These are phyloP conservation scores for Aspergillus bombycis DNA, from an alignment of 2,329 filamentous ascomycete species.

Conservation along the genomic window DNA sequence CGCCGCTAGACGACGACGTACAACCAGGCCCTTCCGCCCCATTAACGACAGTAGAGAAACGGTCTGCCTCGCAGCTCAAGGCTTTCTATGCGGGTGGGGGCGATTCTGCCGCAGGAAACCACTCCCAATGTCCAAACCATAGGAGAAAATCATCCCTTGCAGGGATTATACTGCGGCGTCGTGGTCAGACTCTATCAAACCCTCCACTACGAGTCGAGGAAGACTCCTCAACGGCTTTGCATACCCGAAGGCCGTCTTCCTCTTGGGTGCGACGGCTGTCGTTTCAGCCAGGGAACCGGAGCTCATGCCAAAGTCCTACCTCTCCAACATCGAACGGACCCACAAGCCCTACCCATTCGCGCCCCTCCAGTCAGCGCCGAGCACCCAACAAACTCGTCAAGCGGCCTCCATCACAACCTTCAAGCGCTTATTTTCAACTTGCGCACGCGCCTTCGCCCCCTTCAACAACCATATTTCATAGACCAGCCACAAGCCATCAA, in stretches of 20 bases:
- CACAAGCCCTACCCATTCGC: constrained; percentile 52
- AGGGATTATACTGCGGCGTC: constrained; percentile 35
- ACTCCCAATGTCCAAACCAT: constrained; percentile 21
- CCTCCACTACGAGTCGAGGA: constrained; percentile 33
- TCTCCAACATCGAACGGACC: constrained; percentile 60
- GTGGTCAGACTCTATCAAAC: constrained; percentile 41
- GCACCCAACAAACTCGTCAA: constrained; percentile 66
- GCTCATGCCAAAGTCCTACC: constrained; percentile 53
- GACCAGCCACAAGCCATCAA: constrained; percentile 67
- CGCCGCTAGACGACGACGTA: constrained; percentile 15
- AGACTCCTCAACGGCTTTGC: constrained; percentile 27
- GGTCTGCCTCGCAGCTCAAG: constrained; percentile 15
- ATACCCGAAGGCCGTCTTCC: constrained; percentile 45
- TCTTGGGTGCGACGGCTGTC: constrained; percentile 63
- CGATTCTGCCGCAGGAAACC: constrained; percentile 12
- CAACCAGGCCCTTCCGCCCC: constrained; percentile 25
- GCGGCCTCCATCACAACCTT: constrained; percentile 59
- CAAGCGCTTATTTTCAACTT: constrained; percentile 43
- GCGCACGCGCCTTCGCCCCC: constrained; percentile 35
- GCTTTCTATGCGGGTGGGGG: constrained; percentile 19
- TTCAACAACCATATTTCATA: constrained; percentile 54
- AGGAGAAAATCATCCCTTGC: constrained; percentile 33
- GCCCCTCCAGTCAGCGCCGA: constrained; percentile 34
- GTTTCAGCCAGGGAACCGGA: constrained; percentile 51
- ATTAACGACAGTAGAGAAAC: constrained; percentile 19